A percentile compares a stretch with the other conserved stretches of the same genome.
Conservation (phyloP, 139 green algal species). For the Cymbomonas tetramitiformis region DNA sequence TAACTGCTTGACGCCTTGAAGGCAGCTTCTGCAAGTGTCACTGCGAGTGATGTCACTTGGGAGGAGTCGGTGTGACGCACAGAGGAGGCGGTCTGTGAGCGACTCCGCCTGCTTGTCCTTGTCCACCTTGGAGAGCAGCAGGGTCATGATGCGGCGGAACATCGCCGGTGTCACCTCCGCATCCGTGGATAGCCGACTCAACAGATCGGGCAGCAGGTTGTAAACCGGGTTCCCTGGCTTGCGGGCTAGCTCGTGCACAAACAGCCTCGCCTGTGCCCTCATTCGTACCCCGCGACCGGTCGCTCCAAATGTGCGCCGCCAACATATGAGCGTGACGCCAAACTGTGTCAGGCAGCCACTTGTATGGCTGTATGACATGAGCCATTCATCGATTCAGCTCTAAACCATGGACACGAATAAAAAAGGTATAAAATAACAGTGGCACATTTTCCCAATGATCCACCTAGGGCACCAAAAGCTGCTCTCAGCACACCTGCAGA, state of each 20-base stretch:
- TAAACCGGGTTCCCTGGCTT: slow-evolving; percentile 71
- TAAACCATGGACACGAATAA: too few relatives aligned
- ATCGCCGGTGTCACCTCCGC: background rate
- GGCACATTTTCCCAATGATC: too few relatives aligned
- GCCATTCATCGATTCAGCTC: too few relatives aligned
- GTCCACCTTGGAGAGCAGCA: slow-evolving; percentile 67
- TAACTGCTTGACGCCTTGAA: too few relatives aligned
- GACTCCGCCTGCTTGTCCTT: slow-evolving; percentile 62
- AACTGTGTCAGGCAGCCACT: too few relatives aligned
- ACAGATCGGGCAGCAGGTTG: slow-evolving; percentile 84
- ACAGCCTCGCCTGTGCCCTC: slow-evolving; percentile 30
- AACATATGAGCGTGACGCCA: too few relatives aligned
- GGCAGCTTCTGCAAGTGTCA: slow-evolving; percentile 11
- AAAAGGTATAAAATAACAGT: too few relatives aligned
- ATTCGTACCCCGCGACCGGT: background rate
- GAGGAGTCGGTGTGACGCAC: slow-evolving; percentile 46
- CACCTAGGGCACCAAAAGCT: too few relatives aligned
- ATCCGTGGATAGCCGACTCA: slow-evolving; percentile 41
- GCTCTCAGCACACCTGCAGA: too few relatives aligned
- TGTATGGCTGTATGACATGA: too few relatives aligned
- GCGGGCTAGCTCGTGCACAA: slow-evolving; percentile 65
- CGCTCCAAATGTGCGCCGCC: too few relatives aligned
- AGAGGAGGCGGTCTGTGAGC: slow-evolving; percentile 58
- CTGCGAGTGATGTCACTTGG: background rate
- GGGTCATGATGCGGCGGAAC: slow-evolving; percentile 26